Conservation (phyloP, 163 green algal species). For the Scenedesmus sp. region DNA sequence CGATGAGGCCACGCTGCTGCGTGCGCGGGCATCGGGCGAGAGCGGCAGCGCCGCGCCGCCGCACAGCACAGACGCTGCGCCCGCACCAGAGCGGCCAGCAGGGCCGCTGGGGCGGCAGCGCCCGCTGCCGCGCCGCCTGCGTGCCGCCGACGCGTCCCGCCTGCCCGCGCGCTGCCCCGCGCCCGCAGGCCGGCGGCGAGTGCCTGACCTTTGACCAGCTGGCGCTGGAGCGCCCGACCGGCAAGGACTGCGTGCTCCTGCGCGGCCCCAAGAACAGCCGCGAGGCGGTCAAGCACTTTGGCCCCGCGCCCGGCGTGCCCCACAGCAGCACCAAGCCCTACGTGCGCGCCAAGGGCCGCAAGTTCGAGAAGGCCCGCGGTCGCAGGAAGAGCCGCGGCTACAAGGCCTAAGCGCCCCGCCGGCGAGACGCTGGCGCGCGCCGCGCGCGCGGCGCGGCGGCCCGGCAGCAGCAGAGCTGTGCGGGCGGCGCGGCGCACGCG, state of each 20-base stretch:
- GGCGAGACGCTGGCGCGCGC: too few species aligned
- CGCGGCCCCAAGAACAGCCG: conserved; percentile 95
- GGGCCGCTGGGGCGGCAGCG: too few species aligned
- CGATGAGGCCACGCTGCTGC: too few species aligned
- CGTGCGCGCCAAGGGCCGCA: conserved; percentile 95
- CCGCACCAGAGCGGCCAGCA: too few species aligned
- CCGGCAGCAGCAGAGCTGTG: conserved; percentile 39
- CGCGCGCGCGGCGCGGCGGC: not conserved
- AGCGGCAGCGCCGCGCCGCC: too few species aligned
- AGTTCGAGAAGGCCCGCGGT: conserved; percentile 99
- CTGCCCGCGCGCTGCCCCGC: not conserved
- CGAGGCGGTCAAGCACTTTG: conserved; percentile 99
- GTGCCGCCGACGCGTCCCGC: too few species aligned
- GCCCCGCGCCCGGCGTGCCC: conserved; percentile 90
- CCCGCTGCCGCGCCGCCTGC: too few species aligned
- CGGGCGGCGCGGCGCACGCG: too few species aligned
- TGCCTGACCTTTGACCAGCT: conserved; percentile 99
- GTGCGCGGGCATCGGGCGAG: too few species aligned
- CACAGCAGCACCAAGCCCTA: conserved; percentile 96
- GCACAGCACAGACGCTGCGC: too few species aligned
- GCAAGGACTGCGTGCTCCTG: conserved; percentile 94
- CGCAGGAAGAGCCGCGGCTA: conserved; percentile 92
- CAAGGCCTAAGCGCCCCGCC: conserved; percentile 93
- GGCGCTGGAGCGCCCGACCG: conserved; percentile 91
- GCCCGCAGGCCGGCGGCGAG: conserved; percentile 91